Conservation (phyloP, 805 yeast genomes). For the Monosporozyma solicola region DNA sequence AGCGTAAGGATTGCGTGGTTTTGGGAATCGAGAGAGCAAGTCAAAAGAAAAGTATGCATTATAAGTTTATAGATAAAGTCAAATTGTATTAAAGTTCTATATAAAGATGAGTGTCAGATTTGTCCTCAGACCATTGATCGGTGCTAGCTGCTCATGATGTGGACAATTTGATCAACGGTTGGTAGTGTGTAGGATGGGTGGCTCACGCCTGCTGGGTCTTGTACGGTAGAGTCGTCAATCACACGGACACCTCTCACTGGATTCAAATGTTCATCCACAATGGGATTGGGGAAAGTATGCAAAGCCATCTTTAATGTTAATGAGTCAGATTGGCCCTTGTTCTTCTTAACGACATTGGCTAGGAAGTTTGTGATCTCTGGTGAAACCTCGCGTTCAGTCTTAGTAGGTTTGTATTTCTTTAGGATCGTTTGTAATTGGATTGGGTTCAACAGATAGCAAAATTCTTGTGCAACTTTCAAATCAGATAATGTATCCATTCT, state of each 20-base stretch:
- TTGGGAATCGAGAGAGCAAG: neutral
- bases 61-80: neutral
- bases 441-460: constrained; percentile 8
- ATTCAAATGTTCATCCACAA: neutral
- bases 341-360: constrained; percentile 7
- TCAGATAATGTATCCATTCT: constrained; percentile 9
- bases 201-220: neutral
- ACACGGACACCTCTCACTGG: neutral
- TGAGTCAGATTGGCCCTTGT: neutral
- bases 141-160: neutral
- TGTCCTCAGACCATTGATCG: neutral
- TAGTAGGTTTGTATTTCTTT: constrained; percentile 9
- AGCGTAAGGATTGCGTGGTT: too few species aligned
- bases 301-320: constrained; percentile 3
- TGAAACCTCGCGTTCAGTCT: constrained; percentile 7
- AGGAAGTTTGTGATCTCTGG: constrained; percentile 8
- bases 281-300: neutral
- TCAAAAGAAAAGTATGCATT: neutral
- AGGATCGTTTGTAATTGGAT: constrained; percentile 9
- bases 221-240: neutral
- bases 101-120: neutral
- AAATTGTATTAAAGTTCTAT: neutral
- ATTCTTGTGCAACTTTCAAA: constrained; percentile 7
- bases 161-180: neutral
- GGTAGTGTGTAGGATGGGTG: neutral